Evolutionary conservation across 768 basidiomycete genomes (phyloP).

Genomic region (Pisolithus marmoratus): DNA sequence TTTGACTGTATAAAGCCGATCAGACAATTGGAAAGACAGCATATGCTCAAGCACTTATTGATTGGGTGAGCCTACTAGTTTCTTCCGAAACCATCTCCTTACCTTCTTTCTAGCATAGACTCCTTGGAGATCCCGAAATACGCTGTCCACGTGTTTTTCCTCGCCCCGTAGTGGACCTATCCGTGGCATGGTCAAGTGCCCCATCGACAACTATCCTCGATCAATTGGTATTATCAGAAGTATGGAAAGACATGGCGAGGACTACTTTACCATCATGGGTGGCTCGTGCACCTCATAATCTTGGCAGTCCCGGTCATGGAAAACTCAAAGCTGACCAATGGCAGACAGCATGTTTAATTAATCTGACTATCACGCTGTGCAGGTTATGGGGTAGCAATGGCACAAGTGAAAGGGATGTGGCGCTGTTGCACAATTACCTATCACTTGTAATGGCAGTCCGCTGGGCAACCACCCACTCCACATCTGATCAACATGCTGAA

Average conservation of each 20-base stretch:
- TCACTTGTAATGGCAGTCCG: not conserved
- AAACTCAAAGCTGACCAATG: constrained; percentile 30
- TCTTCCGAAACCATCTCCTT: too few relatives aligned
- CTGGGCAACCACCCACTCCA: not conserved
- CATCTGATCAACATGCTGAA: not conserved
- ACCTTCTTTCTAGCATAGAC: not conserved
- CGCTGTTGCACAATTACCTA: not conserved
- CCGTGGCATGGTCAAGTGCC: not conserved
- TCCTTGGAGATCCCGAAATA: not conserved
- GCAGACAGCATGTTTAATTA: constrained; percentile 14
- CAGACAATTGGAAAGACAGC: too few relatives aligned
- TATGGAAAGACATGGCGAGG: constrained; percentile 2
- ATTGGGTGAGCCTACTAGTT: too few relatives aligned
- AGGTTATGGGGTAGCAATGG: constrained; percentile 20
- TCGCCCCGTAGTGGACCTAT: not conserved
- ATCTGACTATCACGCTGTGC: constrained; percentile 26
- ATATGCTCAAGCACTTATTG: too few relatives aligned
- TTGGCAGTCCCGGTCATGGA: constrained; percentile 27
- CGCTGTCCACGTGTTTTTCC: not conserved
- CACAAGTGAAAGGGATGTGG: not conserved
- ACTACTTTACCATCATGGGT: constrained; percentile 16
- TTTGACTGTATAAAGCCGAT: too few relatives aligned
- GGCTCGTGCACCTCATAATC: constrained; percentile 24
- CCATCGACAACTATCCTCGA: not conserved
- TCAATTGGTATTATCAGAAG: not conserved